These are phyloP conservation scores for Leccinum cinnamomeum DNA, from an alignment of 1,284 basidiomycete species.

Conservation along the genomic window DNA sequence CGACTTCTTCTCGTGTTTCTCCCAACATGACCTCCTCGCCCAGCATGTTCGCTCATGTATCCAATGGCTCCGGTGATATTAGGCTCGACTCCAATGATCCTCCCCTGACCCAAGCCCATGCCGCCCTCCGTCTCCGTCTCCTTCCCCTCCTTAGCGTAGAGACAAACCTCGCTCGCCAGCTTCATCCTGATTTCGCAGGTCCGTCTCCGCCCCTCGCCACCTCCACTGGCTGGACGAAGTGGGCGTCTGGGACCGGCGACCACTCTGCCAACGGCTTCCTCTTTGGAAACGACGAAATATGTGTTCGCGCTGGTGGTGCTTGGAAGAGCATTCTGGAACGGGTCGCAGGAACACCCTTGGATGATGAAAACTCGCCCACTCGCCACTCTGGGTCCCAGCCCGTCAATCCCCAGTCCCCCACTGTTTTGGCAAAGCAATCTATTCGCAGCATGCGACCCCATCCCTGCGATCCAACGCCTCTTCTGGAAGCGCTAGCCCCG, in stretches of 20 bases:
- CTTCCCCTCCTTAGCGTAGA: slow-evolving; percentile 63
- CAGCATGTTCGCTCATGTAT: neutral
- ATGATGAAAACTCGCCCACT: neutral
- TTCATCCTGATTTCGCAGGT: slow-evolving; percentile 36
- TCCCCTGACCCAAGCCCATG: slow-evolving; percentile 23
- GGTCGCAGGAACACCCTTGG: slow-evolving; percentile 16
- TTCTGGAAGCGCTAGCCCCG: slow-evolving; percentile 56
- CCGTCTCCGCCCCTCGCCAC: slow-evolving; percentile 9
- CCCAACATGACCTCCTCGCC: neutral
- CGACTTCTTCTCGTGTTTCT: neutral
- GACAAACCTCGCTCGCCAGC: slow-evolving; percentile 46
- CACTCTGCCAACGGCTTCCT: slow-evolving; percentile 4
- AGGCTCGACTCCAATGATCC: slow-evolving; percentile 7
- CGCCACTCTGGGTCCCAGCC: neutral
- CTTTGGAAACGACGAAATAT: slow-evolving; percentile 39
- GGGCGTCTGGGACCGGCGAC: slow-evolving; percentile 21
- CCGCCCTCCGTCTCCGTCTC: slow-evolving; percentile 46
- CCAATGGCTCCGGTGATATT: neutral
- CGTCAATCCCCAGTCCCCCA: neutral
- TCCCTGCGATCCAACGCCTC: slow-evolving; percentile 45
- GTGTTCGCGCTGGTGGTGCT: slow-evolving; percentile 55
- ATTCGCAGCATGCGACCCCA: slow-evolving; percentile 17
- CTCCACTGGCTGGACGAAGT: slow-evolving; percentile 25
- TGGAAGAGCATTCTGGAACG: slow-evolving; percentile 44
- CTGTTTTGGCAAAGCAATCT: neutral